A percentile compares a stretch with the other conserved stretches of the same genome.
Evolutionary conservation across 2,329 filamentous ascomycete species (phyloP).

Genomic region (Fusarium pseudocircinatum): DNA sequence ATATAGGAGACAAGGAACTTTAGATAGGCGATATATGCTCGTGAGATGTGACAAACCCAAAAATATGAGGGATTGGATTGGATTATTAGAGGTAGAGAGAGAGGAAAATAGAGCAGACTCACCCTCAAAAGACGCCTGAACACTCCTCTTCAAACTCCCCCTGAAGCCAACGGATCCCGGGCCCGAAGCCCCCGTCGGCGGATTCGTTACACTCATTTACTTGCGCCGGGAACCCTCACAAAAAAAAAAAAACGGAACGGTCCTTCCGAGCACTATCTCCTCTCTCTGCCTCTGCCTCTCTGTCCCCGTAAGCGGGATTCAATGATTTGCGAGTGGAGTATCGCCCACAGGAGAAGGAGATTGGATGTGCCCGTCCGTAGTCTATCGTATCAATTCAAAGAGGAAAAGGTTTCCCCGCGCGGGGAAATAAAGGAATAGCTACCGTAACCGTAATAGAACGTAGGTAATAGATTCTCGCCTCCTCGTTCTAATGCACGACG

Average conservation of each 20-base stretch:
- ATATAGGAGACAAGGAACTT: slow-evolving; percentile 8
- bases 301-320: slow-evolving; percentile 12
- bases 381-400: background rate
- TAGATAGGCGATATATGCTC: slow-evolving; percentile 21
- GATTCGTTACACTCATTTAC: slow-evolving; percentile 65
- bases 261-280: slow-evolving; percentile 5
- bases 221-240: background rate
- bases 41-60: background rate
- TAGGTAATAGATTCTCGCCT: slow-evolving; percentile 2
- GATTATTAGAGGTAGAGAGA: background rate
- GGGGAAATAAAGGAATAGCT: background rate
- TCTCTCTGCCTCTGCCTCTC: background rate
- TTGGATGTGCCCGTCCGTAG: background rate
- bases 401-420: background rate
- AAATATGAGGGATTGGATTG: background rate
- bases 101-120: slow-evolving; percentile 34
- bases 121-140: slow-evolving; percentile 71
- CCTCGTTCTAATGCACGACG: slow-evolving; percentile 7
- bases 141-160: slow-evolving; percentile 63
- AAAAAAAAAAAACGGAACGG: slow-evolving; percentile 3
- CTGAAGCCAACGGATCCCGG: slow-evolving; percentile 56
- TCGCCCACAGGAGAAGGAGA: background rate
- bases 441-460: background rate
- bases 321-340: slow-evolving; percentile 18
- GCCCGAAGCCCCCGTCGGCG: slow-evolving; percentile 60